Percentiles rank a stretch among this genome's conserved stretches.
Evolutionary conservation across 169 alveolate genomes (phyloP).

Genomic region (Cardiosporidium cionae): DNA sequence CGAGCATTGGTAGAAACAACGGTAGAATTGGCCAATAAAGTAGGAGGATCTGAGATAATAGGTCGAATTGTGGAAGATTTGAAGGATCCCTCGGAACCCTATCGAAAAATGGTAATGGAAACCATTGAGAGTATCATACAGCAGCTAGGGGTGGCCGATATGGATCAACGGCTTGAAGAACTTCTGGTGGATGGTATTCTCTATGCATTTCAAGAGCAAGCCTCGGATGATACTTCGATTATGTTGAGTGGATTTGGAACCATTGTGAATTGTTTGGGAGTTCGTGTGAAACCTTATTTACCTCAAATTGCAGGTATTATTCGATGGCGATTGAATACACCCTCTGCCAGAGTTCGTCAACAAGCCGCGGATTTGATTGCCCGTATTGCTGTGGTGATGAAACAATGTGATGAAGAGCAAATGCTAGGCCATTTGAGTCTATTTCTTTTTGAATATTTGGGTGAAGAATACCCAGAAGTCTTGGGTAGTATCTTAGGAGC

Average conservation of each 20-base stretch:
- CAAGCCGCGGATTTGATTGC: conserved; percentile 98
- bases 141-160: conserved; percentile 85
- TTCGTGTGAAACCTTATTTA: conserved; percentile 91
- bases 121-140: conserved; percentile 88
- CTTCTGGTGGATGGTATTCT: conserved; percentile 95
- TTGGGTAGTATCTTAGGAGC: conserved; percentile 96
- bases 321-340: conserved; percentile 85
- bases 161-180: conserved; percentile 91
- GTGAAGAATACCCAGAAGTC: conserved; percentile 99
- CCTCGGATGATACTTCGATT: conserved; percentile 87
- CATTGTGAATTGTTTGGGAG: conserved; percentile 88
- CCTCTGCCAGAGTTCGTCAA: conserved; percentile 93
- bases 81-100: conserved; percentile 84
- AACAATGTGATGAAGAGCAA: conserved; percentile 93
- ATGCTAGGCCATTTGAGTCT: conserved; percentile 94
- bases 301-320: conserved; percentile 96
- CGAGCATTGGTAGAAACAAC: conserved; percentile 94
- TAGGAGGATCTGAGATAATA: conserved; percentile 86
- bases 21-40: conserved; percentile 93
- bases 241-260: conserved; percentile 94
- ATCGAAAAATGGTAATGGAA: conserved; percentile 93
- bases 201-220: conserved; percentile 93
- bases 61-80: conserved; percentile 75
- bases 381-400: conserved; percentile 91
- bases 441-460: conserved; percentile 92